Base-by-base conservation (phyloP, 2,329 filamentous ascomycete species). In the Fusarium lyarnte region DNA sequence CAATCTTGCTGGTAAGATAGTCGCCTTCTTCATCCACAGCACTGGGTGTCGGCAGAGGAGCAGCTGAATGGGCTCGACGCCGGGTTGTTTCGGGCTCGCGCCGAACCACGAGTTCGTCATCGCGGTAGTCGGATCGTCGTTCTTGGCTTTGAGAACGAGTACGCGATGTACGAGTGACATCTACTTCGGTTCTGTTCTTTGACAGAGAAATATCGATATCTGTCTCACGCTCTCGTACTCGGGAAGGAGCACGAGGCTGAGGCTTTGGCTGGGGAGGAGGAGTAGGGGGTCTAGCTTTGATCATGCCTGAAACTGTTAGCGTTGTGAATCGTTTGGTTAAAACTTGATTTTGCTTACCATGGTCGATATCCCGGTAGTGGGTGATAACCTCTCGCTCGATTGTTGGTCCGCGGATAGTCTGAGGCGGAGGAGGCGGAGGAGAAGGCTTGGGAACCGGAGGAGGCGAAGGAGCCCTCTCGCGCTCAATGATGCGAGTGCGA, bases 361-460 rank as follows among this genome's bases (percentile, higher is more conserved):
- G 94, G 78, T 97, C 93, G 75, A 97, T 92, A 78, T 95, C 93
- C 64, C 91, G 89, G 79, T 96, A 95, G 82, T 96, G 93, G 1
- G 94, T 97, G 73, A 97, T 95, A 65, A 97, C 91, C 79, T 97
- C 93, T 78, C 95, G 90, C 81, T 95, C 93, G 75, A 97, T 94
- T 2, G 92, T 92, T 38, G 94, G 94, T 25, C 91, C 91, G 45
- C 90, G 88, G 76, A 96, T 91, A 47, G 92, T 87, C 71, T 88
- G 87, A 35, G 89, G 90, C 47, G 88, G 88, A n/a, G 87, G 86
- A 13, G 87, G 87, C 17, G 87, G 85, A 8, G 89, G 88, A 25
- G 88, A 87, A 16, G 86, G 86, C 25, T 69, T 75, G 17, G 87
- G 84, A 13, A 84, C 83, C 7, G 84, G 83, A 27, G 75, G 70